Base-by-base conservation (phyloP, 805 yeast genomes). In the Cyberlindnera nakhonratchasimensis region DNA sequence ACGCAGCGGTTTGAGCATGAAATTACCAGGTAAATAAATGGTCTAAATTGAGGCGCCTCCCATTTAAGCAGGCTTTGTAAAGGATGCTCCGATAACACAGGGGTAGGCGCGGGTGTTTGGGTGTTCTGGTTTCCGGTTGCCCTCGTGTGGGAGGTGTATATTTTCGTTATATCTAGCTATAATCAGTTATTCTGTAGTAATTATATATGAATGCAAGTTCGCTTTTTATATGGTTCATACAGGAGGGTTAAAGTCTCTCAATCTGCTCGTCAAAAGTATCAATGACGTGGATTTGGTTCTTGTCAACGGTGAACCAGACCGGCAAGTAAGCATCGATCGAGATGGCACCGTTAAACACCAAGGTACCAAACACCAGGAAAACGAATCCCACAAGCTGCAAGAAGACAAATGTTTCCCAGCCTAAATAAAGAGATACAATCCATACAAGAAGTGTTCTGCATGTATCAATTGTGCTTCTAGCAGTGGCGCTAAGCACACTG, bases 401-500 rank as follows among this genome's bases (percentile, higher is more conserved):
- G n/a, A 65, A 53, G 17, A 70, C 69, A 63, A 84, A 86, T 1
- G 69, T 53, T 61, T 86, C 93, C 95, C 93, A 86, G 4, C 91
- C 93, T 48, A 85, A 54, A 18, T 62, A 39, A 38, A 86, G 64
- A 0, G 93, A 86, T 8, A 82, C 74, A 1, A 80, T 29, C 95
- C 95, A 86, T 14, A 86, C 90, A 21, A 82, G 62, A 19, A 84
- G 62, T 0, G 93, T 85, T 50, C 95, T 71, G 45, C 85, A 80
- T 0, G 89, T 80, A 55, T 86, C 95, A 38, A 86, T 75, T 2
- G 93, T 86, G 18, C 88, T 79, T 55, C 93, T 70, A 2, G 90
- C 72, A 1, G 95, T 85, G 25, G 95, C 93, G 39, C 84, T 79
- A 36, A 85, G 57, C 34, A 65, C 63, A 37, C 75, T 70, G 3